phyloP scores from a whole-genome alignment of 345 rosid species.

The Jatropha curcas region DNA sequence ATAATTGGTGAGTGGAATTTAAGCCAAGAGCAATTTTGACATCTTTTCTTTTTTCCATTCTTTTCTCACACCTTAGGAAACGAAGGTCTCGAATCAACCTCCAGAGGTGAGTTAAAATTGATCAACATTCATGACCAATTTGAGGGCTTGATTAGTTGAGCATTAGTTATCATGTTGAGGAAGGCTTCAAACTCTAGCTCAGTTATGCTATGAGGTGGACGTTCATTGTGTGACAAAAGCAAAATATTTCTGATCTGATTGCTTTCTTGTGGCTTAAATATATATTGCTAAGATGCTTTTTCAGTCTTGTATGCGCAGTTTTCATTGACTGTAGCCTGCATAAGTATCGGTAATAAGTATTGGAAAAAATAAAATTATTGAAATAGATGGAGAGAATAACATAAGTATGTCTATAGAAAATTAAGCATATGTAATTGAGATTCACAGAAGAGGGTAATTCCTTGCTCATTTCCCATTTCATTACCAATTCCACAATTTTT shows the following conservation, averaged over 20 bases:
- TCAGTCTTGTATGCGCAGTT: background rate
- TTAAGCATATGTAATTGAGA: no score
- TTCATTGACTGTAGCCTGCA: background rate
- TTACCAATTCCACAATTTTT: no score
- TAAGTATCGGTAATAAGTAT: no score
- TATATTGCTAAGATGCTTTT: background rate
- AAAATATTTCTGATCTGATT: background rate
- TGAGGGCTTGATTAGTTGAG: background rate
- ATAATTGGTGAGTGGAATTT: background rate
- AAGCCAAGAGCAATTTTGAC: background rate
- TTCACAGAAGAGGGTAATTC: no score
- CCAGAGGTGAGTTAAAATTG: conserved; percentile 14
- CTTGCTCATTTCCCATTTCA: no score
- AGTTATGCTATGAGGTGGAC: background rate
- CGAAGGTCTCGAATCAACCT: conserved; percentile 16
- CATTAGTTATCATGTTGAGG: background rate
- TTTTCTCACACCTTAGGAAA: conserved; percentile 10
- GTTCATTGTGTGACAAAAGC: background rate
- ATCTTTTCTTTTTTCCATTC: conserved; percentile 1
- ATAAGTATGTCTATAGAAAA: no score
- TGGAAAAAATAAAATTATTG: no score
- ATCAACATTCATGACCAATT: background rate
- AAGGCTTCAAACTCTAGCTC: background rate
- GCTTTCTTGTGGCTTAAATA: background rate
- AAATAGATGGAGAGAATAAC: no score